Evolutionary conservation across 495 filamentous ascomycete species (phyloP).

Genomic region (Rhizodiscina lignyota): DNA sequence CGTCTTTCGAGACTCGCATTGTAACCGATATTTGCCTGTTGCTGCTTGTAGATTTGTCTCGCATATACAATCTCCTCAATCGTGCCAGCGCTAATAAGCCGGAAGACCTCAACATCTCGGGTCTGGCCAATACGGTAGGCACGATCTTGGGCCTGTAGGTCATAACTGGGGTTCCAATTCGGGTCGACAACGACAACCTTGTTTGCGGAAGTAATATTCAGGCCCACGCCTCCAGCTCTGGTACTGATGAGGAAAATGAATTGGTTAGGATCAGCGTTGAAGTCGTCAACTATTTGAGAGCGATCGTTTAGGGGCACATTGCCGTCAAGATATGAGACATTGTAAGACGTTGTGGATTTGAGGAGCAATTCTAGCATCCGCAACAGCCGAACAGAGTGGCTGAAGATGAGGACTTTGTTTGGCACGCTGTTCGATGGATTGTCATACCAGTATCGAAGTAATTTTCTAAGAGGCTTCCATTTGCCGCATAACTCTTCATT

Average conservation of each 20-base stretch:
- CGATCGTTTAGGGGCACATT: slow-evolving; percentile 77
- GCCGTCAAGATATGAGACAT: slow-evolving; percentile 80
- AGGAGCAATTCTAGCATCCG: slow-evolving; percentile 80
- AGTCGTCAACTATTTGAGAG: slow-evolving; percentile 62
- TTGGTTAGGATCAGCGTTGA: slow-evolving; percentile 74
- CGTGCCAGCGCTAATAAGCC: slow-evolving; percentile 80
- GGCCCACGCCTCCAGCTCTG: slow-evolving; percentile 71
- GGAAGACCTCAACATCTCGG: slow-evolving; percentile 90
- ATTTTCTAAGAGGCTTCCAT: slow-evolving; percentile 80
- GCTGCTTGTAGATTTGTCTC: slow-evolving; percentile 95
- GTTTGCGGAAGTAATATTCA: slow-evolving; percentile 96
- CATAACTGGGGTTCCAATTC: slow-evolving; percentile 91
- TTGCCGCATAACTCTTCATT: slow-evolving; percentile 94
- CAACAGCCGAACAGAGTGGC: slow-evolving; percentile 70
- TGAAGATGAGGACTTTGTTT: slow-evolving; percentile 93
- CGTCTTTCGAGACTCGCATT: slow-evolving; percentile 72
- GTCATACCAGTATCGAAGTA: slow-evolving; percentile 76
- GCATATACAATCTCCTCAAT: slow-evolving; percentile 98
- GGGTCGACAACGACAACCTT: slow-evolving; percentile 97
- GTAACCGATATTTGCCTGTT: slow-evolving; percentile 96
- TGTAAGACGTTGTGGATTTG: slow-evolving; percentile 68
- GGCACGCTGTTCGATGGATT: slow-evolving; percentile 41
- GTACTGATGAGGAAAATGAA: slow-evolving; percentile 97
- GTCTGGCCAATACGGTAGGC: slow-evolving; percentile 92
- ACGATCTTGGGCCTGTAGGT: slow-evolving; percentile 91